Evolutionary conservation across 257 asterid species (phyloP), one percentile per base, ranked within the genome.

Genomic region (Solanum appendiculatum): DNA sequence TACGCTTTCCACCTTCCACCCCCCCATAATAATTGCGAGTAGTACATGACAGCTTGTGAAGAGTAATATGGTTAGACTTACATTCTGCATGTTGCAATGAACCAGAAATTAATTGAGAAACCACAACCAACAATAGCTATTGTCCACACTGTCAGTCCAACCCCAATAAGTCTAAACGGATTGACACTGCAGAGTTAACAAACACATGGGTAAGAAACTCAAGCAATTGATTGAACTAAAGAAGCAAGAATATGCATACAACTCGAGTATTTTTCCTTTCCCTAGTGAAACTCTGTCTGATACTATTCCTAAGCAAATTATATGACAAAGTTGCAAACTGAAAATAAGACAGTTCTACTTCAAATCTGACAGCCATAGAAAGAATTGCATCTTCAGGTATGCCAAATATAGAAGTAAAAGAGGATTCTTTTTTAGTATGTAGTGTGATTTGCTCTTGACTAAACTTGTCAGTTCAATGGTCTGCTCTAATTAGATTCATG

Each of bases 91-190:
- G 93, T 44, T 15, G 96, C 90, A 85, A 97, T 90, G 84, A 96
- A 93, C 99, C 99, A 96, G 91, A 96, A 97, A 88, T 93, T 89
- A 81, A 92, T 80, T 82, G 99, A 91, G 88, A 97, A 91, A 6
- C 98, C 99, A 90, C 99, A 97, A 87, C 97, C 95, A 69, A 93
- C 91, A 86, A 94, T 92, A 4, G 99, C 98, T 84, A 96, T 10
- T 84, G 99, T 93, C 99, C 99, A 97, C 39, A 95, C 98, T 1
- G 98, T 84, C 92, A 96, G 92, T 63, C 99, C 99, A 91, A 94
- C 92, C 90, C 99, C 99, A 87, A 97, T 94, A 84, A 97, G 98
- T 90, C 99, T 89, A 93, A 97, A 96, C 12, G 99, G 99, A 89
- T 96, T 96, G 93, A 97, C 91, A 31, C 99, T 97, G 96, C 94